These are phyloP conservation scores for Annulohypoxylon maeteangense DNA, from an alignment of 495 filamentous ascomycete genomes.

Conservation along the genomic window DNA sequence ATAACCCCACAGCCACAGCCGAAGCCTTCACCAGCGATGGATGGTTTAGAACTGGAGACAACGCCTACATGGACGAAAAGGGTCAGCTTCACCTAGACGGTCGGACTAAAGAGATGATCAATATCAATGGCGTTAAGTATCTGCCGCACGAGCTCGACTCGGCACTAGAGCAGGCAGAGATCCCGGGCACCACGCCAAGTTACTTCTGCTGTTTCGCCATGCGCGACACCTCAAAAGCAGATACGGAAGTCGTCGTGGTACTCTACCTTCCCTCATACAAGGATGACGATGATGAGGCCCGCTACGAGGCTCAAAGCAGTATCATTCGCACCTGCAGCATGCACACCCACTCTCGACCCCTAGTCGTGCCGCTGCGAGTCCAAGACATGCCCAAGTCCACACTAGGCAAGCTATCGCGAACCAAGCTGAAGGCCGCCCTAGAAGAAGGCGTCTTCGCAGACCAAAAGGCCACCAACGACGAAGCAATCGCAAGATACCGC, in stretches of 20 bases:
- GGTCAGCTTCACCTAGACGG: conserved; percentile 66
- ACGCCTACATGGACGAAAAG: conserved; percentile 58
- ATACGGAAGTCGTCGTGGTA: conserved; percentile 15
- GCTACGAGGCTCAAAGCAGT: conserved; percentile 20
- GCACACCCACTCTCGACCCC: conserved; percentile 18
- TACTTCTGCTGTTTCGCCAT: conserved; percentile 35
- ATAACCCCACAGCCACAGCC: conserved; percentile 64
- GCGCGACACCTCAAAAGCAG: conserved; percentile 14
- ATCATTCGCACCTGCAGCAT: conserved; percentile 21
- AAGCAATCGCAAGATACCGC: conserved; percentile 17
- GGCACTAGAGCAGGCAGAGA: conserved; percentile 52
- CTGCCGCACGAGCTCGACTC: conserved; percentile 55
- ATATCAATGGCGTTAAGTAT: conserved; percentile 65
- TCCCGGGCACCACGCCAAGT: conserved; percentile 42
- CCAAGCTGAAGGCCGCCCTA: conserved; percentile 51
- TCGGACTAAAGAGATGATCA: conserved; percentile 69
- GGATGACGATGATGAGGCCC: conserved; percentile 5
- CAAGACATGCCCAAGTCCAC: conserved; percentile 51
- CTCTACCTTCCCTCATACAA: conserved; percentile 17
- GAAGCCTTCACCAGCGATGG: conserved; percentile 69
- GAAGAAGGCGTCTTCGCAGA: conserved; percentile 50
- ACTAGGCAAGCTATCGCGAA: conserved; percentile 62
- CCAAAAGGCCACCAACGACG: conserved; percentile 12
- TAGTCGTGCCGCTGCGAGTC: conserved; percentile 12
- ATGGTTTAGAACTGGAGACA: conserved; percentile 77